phyloP scores from a whole-genome alignment of 164 flowering plant genomes.

The Saururus chinensis region DNA sequence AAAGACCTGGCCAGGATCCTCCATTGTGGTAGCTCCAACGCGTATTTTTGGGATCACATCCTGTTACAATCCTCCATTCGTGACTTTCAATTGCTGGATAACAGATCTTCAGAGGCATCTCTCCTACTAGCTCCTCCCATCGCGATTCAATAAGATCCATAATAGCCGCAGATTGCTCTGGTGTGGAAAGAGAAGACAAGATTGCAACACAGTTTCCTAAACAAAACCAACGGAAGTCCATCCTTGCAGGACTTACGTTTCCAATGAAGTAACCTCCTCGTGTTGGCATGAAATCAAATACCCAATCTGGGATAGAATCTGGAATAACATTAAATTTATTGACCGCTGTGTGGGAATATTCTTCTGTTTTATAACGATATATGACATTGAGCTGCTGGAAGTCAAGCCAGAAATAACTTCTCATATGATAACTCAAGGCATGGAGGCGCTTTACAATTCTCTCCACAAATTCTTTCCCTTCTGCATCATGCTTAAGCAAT shows the following conservation, averaged over 20 bases:
- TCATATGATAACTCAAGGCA: conserved; percentile 20
- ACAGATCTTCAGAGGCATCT: conserved; percentile 26
- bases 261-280: conserved; percentile 23
- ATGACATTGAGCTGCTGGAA: conserved; percentile 18
- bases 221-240: conserved; percentile 25
- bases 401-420: conserved; percentile 24
- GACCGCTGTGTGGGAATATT: conserved; percentile 23
- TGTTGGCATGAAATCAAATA: conserved; percentile 23
- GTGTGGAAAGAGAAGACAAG: conserved; percentile 19
- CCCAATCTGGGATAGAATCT: conserved; percentile 25
- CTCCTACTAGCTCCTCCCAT: conserved; percentile 30
- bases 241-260: conserved; percentile 23
- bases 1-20: conserved; percentile 23
- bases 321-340: conserved; percentile 24
- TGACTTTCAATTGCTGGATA: conserved; percentile 30
- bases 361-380: conserved; percentile 23
- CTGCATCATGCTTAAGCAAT: conserved; percentile 16
- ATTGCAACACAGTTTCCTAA: conserved; percentile 22
- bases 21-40: conserved; percentile 30
- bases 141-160: conserved; percentile 30
- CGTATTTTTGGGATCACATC: conserved; percentile 31
- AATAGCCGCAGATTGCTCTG: conserved; percentile 19
- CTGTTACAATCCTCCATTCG: conserved; percentile 28
- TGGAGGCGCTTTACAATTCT: conserved; percentile 18
- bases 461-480: conserved; percentile 21